Evolutionary conservation across 805 yeast genomes (phyloP), one percentile per base, ranked within the genome.

Genomic region (Schwanniomyces yamadae): DNA sequence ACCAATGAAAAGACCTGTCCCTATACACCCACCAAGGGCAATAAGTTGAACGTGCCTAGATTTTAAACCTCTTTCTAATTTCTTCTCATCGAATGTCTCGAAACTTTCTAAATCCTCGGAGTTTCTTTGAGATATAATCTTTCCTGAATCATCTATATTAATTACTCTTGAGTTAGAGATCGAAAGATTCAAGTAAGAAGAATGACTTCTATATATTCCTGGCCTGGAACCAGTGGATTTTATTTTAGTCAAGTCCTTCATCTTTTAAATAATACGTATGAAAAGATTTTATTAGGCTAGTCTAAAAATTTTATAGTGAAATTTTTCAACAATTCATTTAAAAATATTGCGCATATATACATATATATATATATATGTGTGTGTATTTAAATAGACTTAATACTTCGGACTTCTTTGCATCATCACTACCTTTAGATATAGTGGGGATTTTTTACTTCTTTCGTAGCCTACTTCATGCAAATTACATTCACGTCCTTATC

Each of bases 11-110:
- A 80, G 58, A 52, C 85, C 84, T 2, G 84, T 78, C 40, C 84
- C 96, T 41, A 86, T 82, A 34, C 91, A 82, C 36, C 93, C 89
- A 39, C 93, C 93, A 37, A 87, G 69, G 25, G 95, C 88, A 50
- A 86, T 82, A 78, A 84, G 77, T 41, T 78, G 73, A 42, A 82
- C 75, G 46, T 82, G 89, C 53, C 69, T 60, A 28, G 62, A 45
- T 44, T 63, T 63, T 48, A 67, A 59, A 9, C 66, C 57, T 39
- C 69, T 49, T 36, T 66, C 66, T 48, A 66, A 57, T 4, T 63
- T 45, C 11, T 47, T 42, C 17, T 48, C 46, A 7, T 52, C 45
- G 15, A 50, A 51, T 4, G 48, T 37, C 28, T 48, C 54, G 7
- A 29, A 31, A 7, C 55, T 45, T 8, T 36, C 38, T n/a, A n/a